phyloP scores from a whole-genome alignment of 2,329 filamentous ascomycete species.

The Rhytidhysteron rufulum region DNA sequence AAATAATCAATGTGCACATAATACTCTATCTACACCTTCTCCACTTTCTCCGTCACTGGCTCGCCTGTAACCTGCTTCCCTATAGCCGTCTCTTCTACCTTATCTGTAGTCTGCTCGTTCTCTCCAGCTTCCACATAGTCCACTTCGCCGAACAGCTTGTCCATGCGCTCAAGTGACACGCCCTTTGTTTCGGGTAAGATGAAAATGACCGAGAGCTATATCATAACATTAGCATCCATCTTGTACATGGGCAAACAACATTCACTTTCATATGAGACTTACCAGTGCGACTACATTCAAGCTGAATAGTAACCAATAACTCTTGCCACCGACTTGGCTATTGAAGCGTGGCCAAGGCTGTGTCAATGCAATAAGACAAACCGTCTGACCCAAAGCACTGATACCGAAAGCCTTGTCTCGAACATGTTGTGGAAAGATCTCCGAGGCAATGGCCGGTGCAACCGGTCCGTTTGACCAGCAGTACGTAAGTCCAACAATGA shows the following conservation, averaged over 20 bases:
- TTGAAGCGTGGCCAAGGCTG: constrained; percentile 42
- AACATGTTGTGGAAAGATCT: constrained; percentile 42
- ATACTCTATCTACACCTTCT: too few species aligned
- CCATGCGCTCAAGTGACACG: constrained; percentile 33
- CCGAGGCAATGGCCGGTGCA: constrained; percentile 33
- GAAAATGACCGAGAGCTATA: constrained; percentile 29
- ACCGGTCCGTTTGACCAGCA: constrained; percentile 41
- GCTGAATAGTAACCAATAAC: constrained; percentile 39
- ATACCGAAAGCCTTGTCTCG: constrained; percentile 39
- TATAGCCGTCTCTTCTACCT: background rate
- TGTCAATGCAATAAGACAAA: constrained; percentile 36
- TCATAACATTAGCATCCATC: constrained; percentile 3
- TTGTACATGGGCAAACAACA: too few species aligned
- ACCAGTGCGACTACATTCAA: constrained; percentile 35
- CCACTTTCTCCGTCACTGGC: background rate
- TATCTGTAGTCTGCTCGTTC: constrained; percentile 11
- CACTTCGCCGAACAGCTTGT: constrained; percentile 32
- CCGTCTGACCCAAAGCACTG: constrained; percentile 34
- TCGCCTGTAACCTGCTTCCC: background rate
- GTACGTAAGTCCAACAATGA: constrained; percentile 42
- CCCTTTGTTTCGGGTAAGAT: constrained; percentile 36
- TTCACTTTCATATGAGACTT: too few species aligned
- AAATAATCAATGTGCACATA: too few species aligned
- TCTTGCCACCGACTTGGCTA: constrained; percentile 31
- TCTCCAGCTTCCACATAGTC: constrained; percentile 38